Percentiles rank a stretch among this genome's conserved stretches.
Conservation (phyloP, 208 protist species). For the Leptomonas pyrrhocoris region DNA sequence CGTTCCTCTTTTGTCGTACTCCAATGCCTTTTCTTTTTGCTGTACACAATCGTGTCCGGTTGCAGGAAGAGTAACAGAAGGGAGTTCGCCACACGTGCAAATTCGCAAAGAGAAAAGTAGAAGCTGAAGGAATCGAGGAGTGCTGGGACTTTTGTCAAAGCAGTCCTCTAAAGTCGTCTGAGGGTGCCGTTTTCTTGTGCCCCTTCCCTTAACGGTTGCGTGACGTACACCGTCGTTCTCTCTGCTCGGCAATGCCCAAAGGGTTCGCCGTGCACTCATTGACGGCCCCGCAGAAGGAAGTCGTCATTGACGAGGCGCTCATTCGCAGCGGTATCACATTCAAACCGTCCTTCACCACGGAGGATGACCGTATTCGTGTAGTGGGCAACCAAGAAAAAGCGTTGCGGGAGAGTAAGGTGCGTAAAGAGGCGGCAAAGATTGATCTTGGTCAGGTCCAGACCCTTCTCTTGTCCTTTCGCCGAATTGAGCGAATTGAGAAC, state of each 20-base stretch:
- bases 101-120: too few relatives aligned
- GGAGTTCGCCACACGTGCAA: too few relatives aligned
- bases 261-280: constrained; percentile 73
- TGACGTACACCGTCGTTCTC: not conserved
- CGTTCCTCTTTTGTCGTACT: too few relatives aligned
- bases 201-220: not conserved
- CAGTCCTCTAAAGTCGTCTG: too few relatives aligned
- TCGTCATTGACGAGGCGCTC: constrained; percentile 80
- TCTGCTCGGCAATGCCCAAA: constrained; percentile 55
- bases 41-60: too few relatives aligned
- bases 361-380: constrained; percentile 80
- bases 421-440: constrained; percentile 56
- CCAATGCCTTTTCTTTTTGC: too few relatives aligned
- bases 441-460: constrained; percentile 61
- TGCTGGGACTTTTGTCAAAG: too few relatives aligned
- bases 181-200: not conserved
- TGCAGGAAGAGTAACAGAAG: too few relatives aligned
- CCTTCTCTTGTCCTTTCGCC: constrained; percentile 72
- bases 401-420: constrained; percentile 53
- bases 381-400: constrained; percentile 73
- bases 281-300: constrained; percentile 68
- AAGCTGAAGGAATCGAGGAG: too few relatives aligned
- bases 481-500: constrained; percentile 90
- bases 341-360: constrained; percentile 53
- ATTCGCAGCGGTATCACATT: constrained; percentile 82